Evolutionary conservation across 1,284 basidiomycete species (phyloP), one percentile per base, ranked within the genome.

Genomic region (Ganoderma boninense): DNA sequence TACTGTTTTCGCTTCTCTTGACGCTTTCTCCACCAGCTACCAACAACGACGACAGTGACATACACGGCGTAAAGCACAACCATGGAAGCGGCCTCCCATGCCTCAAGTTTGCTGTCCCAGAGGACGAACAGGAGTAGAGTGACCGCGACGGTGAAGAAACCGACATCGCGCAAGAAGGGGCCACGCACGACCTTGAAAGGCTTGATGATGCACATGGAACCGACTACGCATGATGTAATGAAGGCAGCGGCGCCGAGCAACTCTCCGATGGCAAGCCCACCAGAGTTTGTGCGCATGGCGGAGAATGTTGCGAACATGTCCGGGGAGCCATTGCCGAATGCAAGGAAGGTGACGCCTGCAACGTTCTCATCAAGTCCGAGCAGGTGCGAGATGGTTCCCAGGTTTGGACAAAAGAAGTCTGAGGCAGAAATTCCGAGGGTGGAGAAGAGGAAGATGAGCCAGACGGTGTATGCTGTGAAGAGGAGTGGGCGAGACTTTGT

Each of bases 281-380:
- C 96, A 0, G 96, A 95, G 76, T 92, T 86, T 18, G 92, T 86
- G 61, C 91, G 90, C 90, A 99, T 95, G 20, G 97, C 95, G 0
- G 95, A 94, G 80, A 97, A 98, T 0, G 97, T 99, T 14, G 95
- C 94, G 80, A 99, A 98, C 6, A 97, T 88, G 80, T 97, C 96
- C 0, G 96, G 96, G 74, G 93, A 95, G 40, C 95, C 96, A 79
- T 97, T 98, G 56, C 97, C 96, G 79, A 97, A 96, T 0, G 97
- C 97, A 29, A 98, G 87, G 76, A 98, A 94, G 0, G 97, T 97
- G 18, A 97, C 96, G 0, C 96, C 96, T 0, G 96, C 95, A 10
- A 97, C 91, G 70, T 94, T 95, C 81, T 98, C 95, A 76, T 93
- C 93, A 43, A 98, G 82, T 0, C 95, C 94, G 2, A 98, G 87